Percentiles rank a stretch among this genome's conserved stretches.
These are phyloP conservation scores for Apiotrichum porosum DNA, from an alignment of 1,284 basidiomycete species.

Conservation along the genomic window DNA sequence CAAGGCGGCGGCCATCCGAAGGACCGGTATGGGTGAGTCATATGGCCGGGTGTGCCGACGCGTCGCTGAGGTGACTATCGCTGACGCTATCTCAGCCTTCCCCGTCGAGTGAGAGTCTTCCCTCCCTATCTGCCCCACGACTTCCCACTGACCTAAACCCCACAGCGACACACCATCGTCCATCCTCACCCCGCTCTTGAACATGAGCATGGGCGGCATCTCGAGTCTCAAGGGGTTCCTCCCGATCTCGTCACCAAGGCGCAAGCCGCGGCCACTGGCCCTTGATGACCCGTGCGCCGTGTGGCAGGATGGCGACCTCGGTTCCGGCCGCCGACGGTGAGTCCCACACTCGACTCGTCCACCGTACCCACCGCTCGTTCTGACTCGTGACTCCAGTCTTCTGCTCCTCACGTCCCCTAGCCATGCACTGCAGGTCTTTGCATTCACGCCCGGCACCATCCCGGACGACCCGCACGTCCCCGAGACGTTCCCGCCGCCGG, in stretches of 20 bases:
- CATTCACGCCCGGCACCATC: slow-evolving; percentile 15
- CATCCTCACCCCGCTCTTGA: slow-evolving; percentile 29
- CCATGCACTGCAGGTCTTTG: slow-evolving; percentile 35
- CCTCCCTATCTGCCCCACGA: too few relatives aligned
- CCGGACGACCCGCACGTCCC: slow-evolving; percentile 33
- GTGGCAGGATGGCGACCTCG: slow-evolving; percentile 36
- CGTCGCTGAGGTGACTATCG: not conserved
- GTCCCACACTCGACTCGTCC: not conserved
- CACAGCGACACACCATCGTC: slow-evolving; percentile 22
- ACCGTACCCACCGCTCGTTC: not conserved
- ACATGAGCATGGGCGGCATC: slow-evolving; percentile 15
- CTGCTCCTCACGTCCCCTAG: slow-evolving; percentile 24
- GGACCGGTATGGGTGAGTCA: not conserved
- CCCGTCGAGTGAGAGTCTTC: slow-evolving; percentile 5
- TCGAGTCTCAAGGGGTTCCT: slow-evolving; percentile 25
- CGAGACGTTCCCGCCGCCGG: slow-evolving; percentile 31
- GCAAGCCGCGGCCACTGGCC: not conserved
- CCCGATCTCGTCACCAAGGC: slow-evolving; percentile 5
- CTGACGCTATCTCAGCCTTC: not conserved
- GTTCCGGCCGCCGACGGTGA: slow-evolving; percentile 19
- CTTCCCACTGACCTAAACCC: not conserved
- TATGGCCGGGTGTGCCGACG: too few relatives aligned
- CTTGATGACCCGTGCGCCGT: slow-evolving; percentile 8
- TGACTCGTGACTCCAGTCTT: slow-evolving; percentile 22
- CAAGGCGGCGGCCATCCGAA: not conserved